Evolutionary conservation across 257 asterid genomes (phyloP).

Genomic region (Handroanthus guayacan): DNA sequence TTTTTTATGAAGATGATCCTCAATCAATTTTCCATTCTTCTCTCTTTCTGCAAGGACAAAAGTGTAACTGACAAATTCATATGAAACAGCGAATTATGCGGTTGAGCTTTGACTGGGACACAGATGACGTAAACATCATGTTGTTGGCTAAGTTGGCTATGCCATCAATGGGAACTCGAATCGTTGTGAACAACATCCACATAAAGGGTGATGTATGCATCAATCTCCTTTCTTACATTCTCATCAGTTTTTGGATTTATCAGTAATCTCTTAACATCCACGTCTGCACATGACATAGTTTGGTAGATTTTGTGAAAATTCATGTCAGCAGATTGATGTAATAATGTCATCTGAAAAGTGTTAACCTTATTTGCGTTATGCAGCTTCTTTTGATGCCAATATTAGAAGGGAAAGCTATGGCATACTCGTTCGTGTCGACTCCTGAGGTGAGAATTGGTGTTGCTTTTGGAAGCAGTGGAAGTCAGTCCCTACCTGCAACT

Average conservation of each 20-base stretch:
- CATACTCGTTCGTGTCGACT: constrained; percentile 78
- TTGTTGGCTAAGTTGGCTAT: constrained; percentile 87
- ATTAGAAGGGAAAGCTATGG: constrained; percentile 87
- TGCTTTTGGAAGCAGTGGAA: constrained; percentile 97
- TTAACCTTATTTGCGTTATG: constrained; percentile 30
- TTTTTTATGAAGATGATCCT: constrained; percentile 20
- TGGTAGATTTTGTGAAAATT: not conserved
- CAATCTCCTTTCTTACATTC: constrained; percentile 22
- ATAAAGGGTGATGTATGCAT: constrained; percentile 93
- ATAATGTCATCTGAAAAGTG: not conserved
- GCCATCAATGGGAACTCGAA: constrained; percentile 92
- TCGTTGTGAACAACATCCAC: constrained; percentile 87
- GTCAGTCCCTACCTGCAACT: constrained; percentile 95
- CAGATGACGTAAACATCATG: constrained; percentile 76
- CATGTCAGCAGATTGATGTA: not conserved
- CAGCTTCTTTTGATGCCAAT: constrained; percentile 89
- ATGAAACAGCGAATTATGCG: constrained; percentile 68
- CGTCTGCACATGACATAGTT: not conserved
- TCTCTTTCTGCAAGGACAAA: not conserved
- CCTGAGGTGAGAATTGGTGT: constrained; percentile 96
- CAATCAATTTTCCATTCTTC: not conserved
- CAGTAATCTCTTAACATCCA: not conserved
- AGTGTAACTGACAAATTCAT: constrained; percentile 37
- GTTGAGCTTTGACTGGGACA: constrained; percentile 94
- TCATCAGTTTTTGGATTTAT: constrained; percentile 2